A percentile compares a stretch with the other conserved stretches of the same genome.
These are phyloP conservation scores for Sporobolomyces pararoseus DNA, from an alignment of 768 basidiomycete genomes.

Conservation along the genomic window DNA sequence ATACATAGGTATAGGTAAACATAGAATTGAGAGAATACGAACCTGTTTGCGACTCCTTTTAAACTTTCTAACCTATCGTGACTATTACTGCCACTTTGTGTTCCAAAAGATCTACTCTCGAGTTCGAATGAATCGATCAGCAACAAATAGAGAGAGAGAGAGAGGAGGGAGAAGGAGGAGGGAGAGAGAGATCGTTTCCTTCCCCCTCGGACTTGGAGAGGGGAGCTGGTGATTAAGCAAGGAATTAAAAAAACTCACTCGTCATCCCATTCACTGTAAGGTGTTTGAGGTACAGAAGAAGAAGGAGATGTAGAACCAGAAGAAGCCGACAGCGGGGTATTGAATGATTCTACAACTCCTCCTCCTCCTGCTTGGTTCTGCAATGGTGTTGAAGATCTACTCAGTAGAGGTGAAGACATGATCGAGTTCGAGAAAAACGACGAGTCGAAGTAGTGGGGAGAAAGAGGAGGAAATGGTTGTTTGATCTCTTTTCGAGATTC, in stretches of 20 bases:
- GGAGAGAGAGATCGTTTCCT: neutral
- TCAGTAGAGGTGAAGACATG: no score
- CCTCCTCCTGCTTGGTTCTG: no score
- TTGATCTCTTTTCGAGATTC: no score
- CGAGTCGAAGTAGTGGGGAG: no score
- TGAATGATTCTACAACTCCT: no score
- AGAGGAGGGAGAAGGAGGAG: neutral
- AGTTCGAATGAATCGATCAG: no score
- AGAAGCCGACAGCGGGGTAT: neutral
- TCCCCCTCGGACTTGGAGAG: no score
- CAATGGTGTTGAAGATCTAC: no score
- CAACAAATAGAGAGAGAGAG: neutral
- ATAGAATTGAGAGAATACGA: slow-evolving; percentile 75
- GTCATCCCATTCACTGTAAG: slow-evolving; percentile 14
- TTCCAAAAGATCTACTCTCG: neutral
- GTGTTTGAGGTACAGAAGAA: neutral
- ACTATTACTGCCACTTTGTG: neutral
- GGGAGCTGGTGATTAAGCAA: neutral
- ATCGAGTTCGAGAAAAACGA: no score
- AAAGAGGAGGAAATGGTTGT: no score
- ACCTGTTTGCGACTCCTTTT: slow-evolving; percentile 79
- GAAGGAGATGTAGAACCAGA: neutral
- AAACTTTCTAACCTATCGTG: slow-evolving; percentile 59
- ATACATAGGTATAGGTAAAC: slow-evolving; percentile 83
- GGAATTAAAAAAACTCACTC: neutral